Conservation (phyloP, 208 protist species). For the Novymonas esmeraldas region DNA sequence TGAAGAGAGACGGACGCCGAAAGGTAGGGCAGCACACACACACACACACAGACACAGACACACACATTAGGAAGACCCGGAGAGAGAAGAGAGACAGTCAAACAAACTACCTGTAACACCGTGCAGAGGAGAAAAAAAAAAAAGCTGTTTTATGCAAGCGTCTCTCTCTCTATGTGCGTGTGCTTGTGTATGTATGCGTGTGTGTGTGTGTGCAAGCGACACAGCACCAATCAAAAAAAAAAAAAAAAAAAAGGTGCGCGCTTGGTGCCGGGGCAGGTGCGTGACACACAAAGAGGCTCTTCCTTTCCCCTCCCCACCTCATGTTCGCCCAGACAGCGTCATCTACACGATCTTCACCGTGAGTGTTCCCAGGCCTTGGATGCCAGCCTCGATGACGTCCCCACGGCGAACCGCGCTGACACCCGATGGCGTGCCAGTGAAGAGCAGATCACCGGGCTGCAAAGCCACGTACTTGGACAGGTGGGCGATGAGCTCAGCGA, state of each 20-base stretch:
- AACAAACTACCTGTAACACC: too few relatives aligned
- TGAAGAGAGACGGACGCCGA: too few relatives aligned
- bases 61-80: too few relatives aligned
- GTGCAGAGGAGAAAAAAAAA: neutral
- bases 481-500: slow-evolving; percentile 61
- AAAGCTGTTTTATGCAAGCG: too few relatives aligned
- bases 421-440: slow-evolving; percentile 86
- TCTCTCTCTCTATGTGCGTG: neutral
- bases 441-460: slow-evolving; percentile 84
- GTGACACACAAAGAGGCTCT: too few relatives aligned
- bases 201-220: neutral
- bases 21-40: too few relatives aligned
- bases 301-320: too few relatives aligned
- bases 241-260: neutral
- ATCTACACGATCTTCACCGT: slow-evolving; percentile 40
- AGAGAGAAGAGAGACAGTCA: too few relatives aligned
- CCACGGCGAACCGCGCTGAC: slow-evolving; percentile 74
- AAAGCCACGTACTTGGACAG: slow-evolving; percentile 77
- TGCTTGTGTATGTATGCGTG: neutral
- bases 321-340: too few relatives aligned
- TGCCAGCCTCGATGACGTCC: slow-evolving; percentile 64
- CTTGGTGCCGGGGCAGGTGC: too few relatives aligned
- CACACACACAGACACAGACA: too few relatives aligned
- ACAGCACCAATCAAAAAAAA: neutral
- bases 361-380: slow-evolving; percentile 65